Conservation (phyloP, 305 asterid species). For the Salvia sclarea region DNA sequence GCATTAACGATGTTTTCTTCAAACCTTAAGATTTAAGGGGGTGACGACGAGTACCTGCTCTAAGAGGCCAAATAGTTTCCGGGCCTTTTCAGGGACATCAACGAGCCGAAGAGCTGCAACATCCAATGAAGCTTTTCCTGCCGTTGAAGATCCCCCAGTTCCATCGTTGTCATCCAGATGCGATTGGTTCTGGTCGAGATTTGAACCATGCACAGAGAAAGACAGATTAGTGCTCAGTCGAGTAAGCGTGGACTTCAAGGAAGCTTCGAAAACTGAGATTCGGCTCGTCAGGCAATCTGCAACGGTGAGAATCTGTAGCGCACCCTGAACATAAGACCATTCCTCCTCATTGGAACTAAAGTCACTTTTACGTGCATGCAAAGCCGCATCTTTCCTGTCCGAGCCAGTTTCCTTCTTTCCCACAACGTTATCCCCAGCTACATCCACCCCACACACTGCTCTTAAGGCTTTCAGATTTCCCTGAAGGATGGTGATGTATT, state of each 20-base stretch:
- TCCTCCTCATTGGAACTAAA: slow-evolving; percentile 86
- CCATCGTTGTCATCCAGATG: slow-evolving; percentile 58
- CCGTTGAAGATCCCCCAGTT: slow-evolving; percentile 61
- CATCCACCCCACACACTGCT: slow-evolving; percentile 84
- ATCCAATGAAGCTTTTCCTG: slow-evolving; percentile 89
- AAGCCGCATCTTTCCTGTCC: slow-evolving; percentile 68
- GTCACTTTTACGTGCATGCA: slow-evolving; percentile 67
- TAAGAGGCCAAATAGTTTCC: slow-evolving; percentile 80
- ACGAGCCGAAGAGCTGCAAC: slow-evolving; percentile 86
- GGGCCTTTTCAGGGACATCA: slow-evolving; percentile 85
- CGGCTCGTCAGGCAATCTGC: slow-evolving; percentile 92
- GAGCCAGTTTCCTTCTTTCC: slow-evolving; percentile 76
- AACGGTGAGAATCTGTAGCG: slow-evolving; percentile 93
- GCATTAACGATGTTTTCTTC: not conserved
- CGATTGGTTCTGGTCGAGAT: slow-evolving; percentile 59
- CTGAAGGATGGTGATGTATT: slow-evolving; percentile 83
- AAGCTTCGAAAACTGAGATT: slow-evolving; percentile 95
- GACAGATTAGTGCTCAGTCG: slow-evolving; percentile 89
- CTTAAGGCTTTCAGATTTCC: slow-evolving; percentile 86
- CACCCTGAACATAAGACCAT: slow-evolving; percentile 98
- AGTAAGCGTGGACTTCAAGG: slow-evolving; percentile 90
- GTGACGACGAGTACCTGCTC: slow-evolving; percentile 69
- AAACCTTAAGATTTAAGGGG: not conserved
- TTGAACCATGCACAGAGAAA: slow-evolving; percentile 60
- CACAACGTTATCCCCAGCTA: slow-evolving; percentile 44